Conservation (phyloP, 495 filamentous ascomycete species). For the Talaromyces stipitatus region DNA sequence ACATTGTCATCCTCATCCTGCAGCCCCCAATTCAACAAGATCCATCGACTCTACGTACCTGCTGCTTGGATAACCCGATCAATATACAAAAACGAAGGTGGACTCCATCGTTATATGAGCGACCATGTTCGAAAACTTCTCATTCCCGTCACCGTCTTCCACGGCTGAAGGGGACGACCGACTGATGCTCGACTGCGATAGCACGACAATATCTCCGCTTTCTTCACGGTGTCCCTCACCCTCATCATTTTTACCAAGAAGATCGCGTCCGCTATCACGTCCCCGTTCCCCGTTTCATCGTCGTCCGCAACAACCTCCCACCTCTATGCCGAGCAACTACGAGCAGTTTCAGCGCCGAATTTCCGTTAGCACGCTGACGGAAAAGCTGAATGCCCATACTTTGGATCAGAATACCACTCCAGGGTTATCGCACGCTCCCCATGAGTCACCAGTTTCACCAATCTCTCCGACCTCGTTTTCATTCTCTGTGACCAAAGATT, state of each 20-base stretch:
- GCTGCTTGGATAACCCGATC: not conserved
- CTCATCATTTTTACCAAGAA: slow-evolving; percentile 17
- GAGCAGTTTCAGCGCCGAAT: slow-evolving; percentile 26
- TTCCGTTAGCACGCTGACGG: slow-evolving; percentile 36
- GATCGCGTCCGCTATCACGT: slow-evolving; percentile 19
- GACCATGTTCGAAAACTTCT: slow-evolving; percentile 41
- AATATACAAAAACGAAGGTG: not conserved
- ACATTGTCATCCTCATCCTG: not conserved
- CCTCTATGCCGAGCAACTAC: slow-evolving; percentile 33
- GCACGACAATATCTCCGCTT: slow-evolving; percentile 32
- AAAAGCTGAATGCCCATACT: slow-evolving; percentile 40
- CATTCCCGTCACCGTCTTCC: slow-evolving; percentile 36
- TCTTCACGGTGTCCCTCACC: slow-evolving; percentile 42
- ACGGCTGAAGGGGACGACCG: slow-evolving; percentile 30
- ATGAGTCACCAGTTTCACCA: slow-evolving; percentile 8
- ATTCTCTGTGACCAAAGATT: not conserved
- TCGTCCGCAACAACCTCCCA: slow-evolving; percentile 32
- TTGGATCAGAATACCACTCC: slow-evolving; percentile 17
- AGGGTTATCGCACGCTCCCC: slow-evolving; percentile 1
- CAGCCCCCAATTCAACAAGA: not conserved
- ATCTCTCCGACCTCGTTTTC: slow-evolving; percentile 10
- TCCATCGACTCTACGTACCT: not conserved
- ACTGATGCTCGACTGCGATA: slow-evolving; percentile 32
- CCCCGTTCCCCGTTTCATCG: slow-evolving; percentile 30
- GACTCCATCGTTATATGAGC: not conserved